A percentile compares a stretch with the other conserved stretches of the same genome.
Conservation (phyloP, 805 yeast genomes). For the Cyberlindnera subsufficiens region DNA sequence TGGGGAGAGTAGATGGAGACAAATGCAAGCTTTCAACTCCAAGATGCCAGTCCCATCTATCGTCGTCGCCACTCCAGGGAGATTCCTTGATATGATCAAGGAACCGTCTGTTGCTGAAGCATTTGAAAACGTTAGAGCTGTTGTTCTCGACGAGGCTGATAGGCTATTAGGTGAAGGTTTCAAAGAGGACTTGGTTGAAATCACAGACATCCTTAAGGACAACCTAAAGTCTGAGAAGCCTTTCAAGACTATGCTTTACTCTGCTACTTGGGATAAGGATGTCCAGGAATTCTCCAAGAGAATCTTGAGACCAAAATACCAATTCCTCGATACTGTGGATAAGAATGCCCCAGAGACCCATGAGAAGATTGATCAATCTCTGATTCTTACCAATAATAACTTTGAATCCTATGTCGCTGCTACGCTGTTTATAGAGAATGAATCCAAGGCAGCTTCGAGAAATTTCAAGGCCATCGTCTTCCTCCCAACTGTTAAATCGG, state of each 20-base stretch:
- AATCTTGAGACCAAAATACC: conserved; percentile 49
- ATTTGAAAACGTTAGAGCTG: conserved; percentile 50
- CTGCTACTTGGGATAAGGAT: conserved; percentile 77
- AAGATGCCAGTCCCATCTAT: conserved; percentile 43
- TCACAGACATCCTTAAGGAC: conserved; percentile 43
- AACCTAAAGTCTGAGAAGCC: conserved; percentile 26
- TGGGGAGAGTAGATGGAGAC: conserved; percentile 44
- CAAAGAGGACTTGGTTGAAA: conserved; percentile 53
- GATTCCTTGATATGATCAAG: conserved; percentile 58
- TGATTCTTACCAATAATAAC: conserved; percentile 48
- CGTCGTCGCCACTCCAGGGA: conserved; percentile 86
- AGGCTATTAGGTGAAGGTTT: conserved; percentile 79
- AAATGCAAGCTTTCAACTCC: conserved; percentile 26
- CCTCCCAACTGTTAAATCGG: conserved; percentile 69
- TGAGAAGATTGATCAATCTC: conserved; percentile 66
- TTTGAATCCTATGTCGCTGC: conserved; percentile 59
- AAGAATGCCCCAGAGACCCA: conserved; percentile 72
- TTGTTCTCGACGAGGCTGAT: conserved; percentile 90
- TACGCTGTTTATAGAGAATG: conserved; percentile 39
- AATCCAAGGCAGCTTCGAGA: conserved; percentile 26
- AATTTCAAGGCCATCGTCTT: conserved; percentile 77
- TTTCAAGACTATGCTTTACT: conserved; percentile 69
- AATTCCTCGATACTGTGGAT: conserved; percentile 68
- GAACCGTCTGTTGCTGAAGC: conserved; percentile 37
- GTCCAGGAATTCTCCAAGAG: conserved; percentile 61